Evolutionary conservation across 1,284 basidiomycete genomes (phyloP).

Genomic region (Trametes versicolor): DNA sequence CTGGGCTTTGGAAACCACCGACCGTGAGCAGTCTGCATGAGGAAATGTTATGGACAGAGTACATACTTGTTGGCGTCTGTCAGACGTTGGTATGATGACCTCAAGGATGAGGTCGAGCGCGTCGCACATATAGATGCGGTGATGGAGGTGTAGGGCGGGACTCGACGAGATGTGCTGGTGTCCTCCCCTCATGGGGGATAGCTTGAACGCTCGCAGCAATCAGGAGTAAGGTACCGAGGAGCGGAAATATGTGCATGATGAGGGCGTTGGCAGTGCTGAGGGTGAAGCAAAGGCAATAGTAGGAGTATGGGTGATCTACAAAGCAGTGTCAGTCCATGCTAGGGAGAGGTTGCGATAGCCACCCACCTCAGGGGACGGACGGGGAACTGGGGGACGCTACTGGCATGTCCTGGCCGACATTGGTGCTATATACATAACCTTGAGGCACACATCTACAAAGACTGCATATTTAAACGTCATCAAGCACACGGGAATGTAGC

Average conservation of each 20-base stretch:
- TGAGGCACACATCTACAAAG: not conserved
- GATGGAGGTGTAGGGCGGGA: not conserved
- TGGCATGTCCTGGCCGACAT: not conserved
- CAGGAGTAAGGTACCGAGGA: not conserved
- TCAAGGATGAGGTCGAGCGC: slow-evolving; percentile 6
- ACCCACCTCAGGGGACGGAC: too few relatives aligned
- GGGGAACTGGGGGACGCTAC: too few relatives aligned
- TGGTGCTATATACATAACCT: not conserved
- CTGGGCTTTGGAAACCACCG: too few relatives aligned
- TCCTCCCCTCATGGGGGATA: not conserved
- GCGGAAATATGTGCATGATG: not conserved
- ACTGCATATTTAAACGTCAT: slow-evolving; percentile 3
- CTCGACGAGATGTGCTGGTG: not conserved
- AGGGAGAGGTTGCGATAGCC: too few relatives aligned
- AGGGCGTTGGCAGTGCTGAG: not conserved
- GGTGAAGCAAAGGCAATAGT: too few relatives aligned
- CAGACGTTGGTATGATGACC: too few relatives aligned
- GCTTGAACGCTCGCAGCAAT: not conserved
- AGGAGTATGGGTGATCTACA: too few relatives aligned
- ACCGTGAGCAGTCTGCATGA: too few relatives aligned
- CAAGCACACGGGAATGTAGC: slow-evolving; percentile 8
- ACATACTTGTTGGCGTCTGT: not conserved
- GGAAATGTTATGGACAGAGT: not conserved
- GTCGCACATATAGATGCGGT: slow-evolving; percentile 4
- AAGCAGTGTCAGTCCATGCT: not conserved